phyloP scores from a whole-genome alignment of 2,329 filamentous ascomycete species.

The Colletotrichum ledebouriae region DNA sequence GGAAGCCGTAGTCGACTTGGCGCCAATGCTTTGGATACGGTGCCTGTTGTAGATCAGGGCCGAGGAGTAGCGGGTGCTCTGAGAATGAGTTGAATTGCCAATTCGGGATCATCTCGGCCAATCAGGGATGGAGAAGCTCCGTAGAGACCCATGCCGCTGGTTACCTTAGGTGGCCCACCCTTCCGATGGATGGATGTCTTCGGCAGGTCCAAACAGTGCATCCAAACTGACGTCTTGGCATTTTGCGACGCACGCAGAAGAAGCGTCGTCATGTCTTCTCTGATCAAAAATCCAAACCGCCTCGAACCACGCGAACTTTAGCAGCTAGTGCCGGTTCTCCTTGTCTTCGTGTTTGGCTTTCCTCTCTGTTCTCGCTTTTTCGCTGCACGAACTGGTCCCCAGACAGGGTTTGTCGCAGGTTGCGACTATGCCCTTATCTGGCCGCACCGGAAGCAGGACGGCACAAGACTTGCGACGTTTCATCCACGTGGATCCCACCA shows the following conservation, averaged over 20 bases:
- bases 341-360: neutral
- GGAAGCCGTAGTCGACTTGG: constrained; percentile 28
- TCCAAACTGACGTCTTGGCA: constrained; percentile 41
- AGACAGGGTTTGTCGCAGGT: constrained; percentile 39
- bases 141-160: neutral
- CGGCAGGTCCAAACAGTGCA: neutral
- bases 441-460: constrained; percentile 36
- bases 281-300: constrained; percentile 5
- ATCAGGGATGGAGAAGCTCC: neutral
- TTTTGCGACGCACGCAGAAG: neutral
- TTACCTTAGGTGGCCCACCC: neutral
- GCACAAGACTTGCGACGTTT: constrained; percentile 42
- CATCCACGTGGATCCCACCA: constrained; percentile 29
- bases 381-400: constrained; percentile 14
- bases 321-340: constrained; percentile 8
- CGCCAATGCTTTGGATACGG: neutral
- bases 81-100: neutral
- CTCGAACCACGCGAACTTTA: constrained; percentile 10
- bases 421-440: constrained; percentile 23
- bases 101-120: neutral
- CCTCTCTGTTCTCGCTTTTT: constrained; percentile 1
- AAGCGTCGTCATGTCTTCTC: neutral
- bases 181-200: neutral
- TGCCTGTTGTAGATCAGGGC: neutral
- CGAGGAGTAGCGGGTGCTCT: constrained; percentile 3